Evolutionary conservation across 2,329 filamentous ascomycete species (phyloP).

Genomic region (Biscogniauxia mediterranea): DNA sequence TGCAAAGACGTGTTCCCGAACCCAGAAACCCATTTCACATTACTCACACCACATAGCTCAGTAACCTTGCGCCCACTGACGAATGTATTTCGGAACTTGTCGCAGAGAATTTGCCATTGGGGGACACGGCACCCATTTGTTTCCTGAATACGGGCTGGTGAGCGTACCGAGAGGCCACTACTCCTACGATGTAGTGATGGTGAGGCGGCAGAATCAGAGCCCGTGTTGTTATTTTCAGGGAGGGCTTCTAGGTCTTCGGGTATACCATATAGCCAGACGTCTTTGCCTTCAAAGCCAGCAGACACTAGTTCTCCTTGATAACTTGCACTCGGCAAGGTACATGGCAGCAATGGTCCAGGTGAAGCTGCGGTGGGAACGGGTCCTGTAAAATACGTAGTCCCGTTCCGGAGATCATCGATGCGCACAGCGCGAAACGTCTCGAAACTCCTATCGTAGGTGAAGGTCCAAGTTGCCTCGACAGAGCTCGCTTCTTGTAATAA

Average conservation of each 20-base stretch:
- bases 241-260: slow-evolving; percentile 69
- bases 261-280: slow-evolving; percentile 77
- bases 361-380: slow-evolving; percentile 54
- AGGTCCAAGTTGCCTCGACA: slow-evolving; percentile 71
- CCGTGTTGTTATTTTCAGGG: slow-evolving; percentile 39
- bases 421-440: slow-evolving; percentile 77
- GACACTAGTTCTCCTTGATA: slow-evolving; percentile 69
- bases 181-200: slow-evolving; percentile 37
- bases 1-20: slow-evolving; percentile 47
- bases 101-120: slow-evolving; percentile 68
- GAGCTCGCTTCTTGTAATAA: slow-evolving; percentile 60
- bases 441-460: slow-evolving; percentile 74
- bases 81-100: slow-evolving; percentile 68
- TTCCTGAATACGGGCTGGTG: slow-evolving; percentile 38
- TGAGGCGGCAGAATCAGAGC: slow-evolving; percentile 28
- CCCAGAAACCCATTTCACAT: slow-evolving; percentile 68
- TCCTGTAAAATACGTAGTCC: slow-evolving; percentile 76
- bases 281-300: slow-evolving; percentile 68
- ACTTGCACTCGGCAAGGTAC: slow-evolving; percentile 68
- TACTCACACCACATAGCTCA: slow-evolving; percentile 64
- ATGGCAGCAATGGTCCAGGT: slow-evolving; percentile 62
- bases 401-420: slow-evolving; percentile 71
- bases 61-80: slow-evolving; percentile 65
- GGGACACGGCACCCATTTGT: slow-evolving; percentile 44
- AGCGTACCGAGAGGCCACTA: slow-evolving; percentile 42